These are phyloP conservation scores for Rhizoclosmatium globosum DNA, from an alignment of 192 early-diverging fungal species.

Conservation along the genomic window DNA sequence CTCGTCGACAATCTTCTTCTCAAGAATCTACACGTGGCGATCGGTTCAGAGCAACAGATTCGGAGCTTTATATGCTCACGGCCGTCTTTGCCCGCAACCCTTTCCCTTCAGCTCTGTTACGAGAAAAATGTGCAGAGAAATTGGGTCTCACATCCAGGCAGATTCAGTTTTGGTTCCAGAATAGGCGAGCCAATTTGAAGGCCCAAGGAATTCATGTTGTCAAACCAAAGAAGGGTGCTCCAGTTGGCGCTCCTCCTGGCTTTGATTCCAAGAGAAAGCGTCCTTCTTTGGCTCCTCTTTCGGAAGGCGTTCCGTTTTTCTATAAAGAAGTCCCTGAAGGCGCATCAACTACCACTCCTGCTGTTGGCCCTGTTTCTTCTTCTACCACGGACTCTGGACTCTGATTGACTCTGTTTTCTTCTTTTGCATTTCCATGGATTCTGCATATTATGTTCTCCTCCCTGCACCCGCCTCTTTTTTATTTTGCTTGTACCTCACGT, in stretches of 20 bases:
- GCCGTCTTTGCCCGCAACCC: conserved; percentile 33
- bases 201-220: conserved; percentile 31
- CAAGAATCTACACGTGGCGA: conserved; percentile 5
- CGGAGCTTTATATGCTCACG: conserved; percentile 18
- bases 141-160: conserved; percentile 19
- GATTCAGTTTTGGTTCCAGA: conserved; percentile 41
- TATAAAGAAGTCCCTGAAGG: not conserved
- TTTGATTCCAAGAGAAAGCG: not conserved
- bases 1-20: not conserved
- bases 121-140: conserved; percentile 17
- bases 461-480: no score
- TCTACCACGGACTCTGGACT: no score
- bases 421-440: no score
- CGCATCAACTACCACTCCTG: not conserved
- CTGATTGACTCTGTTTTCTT: no score
- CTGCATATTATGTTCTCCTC: no score
- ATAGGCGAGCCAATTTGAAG: conserved; percentile 24
- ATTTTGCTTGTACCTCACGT: no score
- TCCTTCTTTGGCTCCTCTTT: conserved; percentile 3
- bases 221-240: conserved; percentile 15
- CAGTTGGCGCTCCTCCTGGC: not conserved
- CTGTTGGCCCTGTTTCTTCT: no score
- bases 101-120: conserved; percentile 2
- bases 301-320: conserved; percentile 13
- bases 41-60: conserved; percentile 30